Base-by-base conservation (phyloP, 2,329 filamentous ascomycete genomes). In the Zasmidium cellare region DNA sequence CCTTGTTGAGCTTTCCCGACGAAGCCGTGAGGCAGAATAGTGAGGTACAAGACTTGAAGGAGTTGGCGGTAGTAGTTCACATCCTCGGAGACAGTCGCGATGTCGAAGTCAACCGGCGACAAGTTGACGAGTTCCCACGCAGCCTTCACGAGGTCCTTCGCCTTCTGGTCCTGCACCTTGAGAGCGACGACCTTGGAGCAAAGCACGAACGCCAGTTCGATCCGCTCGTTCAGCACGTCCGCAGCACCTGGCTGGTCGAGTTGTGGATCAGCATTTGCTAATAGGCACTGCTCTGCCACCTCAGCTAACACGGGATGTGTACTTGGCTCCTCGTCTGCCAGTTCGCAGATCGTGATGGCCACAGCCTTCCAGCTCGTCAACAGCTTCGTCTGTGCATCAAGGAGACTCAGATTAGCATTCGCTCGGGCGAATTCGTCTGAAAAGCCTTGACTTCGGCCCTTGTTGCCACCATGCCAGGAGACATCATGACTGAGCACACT, bases 321-420 rank as follows among this genome's bases (percentile, higher is more conserved):
- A 22, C 80, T 77, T 41, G 77, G 80, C 18, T 79, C 76, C 53
- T 77, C 76, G 35, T 83, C 80, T 44, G 82, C 77, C 55, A 67
- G 69, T n/a, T 85, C 85, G 71, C 89, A 91, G 50, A 99, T 82
- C 69, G 97, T 93, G 51, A 94, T 82, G 14, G 93, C 84, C 9
- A 99, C 81, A 58, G 91, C 87, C 72, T 96, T 92, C 91, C 93
- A 97, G 55, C 91, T 89, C 67, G 91, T 87, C 63, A 97, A 88
- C 18, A 99, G 84, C 46, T 86, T 84, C 64, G 94, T 87, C 77
- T 99, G 92, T 22, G 93, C 90, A 72, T 97, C 92, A 31, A 99
- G 91, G 31, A 96, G 80, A 22, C 92, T 96, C 53, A 99, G 74
- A 73, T 99, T 97, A 61, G 89, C 79, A 73, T 99, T 99, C 45